Base-by-base conservation (phyloP, 108 stramenopile genomes). In the Skeletonema tropicum region DNA sequence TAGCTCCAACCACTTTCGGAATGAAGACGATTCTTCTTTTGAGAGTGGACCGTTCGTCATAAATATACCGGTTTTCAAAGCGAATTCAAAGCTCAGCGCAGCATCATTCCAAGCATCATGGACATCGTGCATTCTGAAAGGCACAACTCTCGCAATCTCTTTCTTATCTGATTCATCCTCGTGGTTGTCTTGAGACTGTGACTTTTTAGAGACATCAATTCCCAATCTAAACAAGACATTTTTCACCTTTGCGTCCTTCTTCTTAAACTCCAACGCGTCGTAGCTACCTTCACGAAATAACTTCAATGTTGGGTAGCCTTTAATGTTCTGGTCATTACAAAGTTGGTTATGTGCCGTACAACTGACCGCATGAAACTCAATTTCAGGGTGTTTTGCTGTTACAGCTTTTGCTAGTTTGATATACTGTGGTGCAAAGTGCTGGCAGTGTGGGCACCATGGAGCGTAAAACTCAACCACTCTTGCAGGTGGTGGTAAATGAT, bases 361-460 rank as follows among this genome's bases (percentile, higher is more conserved):
- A 14, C 86, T 85, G n/a, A 96, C 84, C 41, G 91, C 95, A 77
- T 89, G 80, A 17, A 95, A 77, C 33, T 79, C 59, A 17, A 94
- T 65, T n/a, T 76, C 19, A 8, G 80, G 63, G 23, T 75, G 82
- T 8, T 84, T 64, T 23, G 49, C 58, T 0, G 31, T 57, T 21
- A 87, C 38, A 32, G 73, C 71, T 33, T 70, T 73, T 58, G 89
- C 89, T 69, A 93, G 68, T 45, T 83, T 45, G 35, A 88, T 76
- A 76, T 84, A 92, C 23, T 71, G 13, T 3, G 81, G 81, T 29
- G 62, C 70, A 63, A 70, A 86, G 49, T 79, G 80, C 30, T 57
- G 46, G 49, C 81, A 86, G 45, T 84, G 83, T 1, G 83, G 79
- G 33, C 83, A 84, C 83, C 83, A 83, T 35, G 82, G 82, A 0